Base-by-base conservation (phyloP, 495 filamentous ascomycete species). In the Echria macrotheca region DNA sequence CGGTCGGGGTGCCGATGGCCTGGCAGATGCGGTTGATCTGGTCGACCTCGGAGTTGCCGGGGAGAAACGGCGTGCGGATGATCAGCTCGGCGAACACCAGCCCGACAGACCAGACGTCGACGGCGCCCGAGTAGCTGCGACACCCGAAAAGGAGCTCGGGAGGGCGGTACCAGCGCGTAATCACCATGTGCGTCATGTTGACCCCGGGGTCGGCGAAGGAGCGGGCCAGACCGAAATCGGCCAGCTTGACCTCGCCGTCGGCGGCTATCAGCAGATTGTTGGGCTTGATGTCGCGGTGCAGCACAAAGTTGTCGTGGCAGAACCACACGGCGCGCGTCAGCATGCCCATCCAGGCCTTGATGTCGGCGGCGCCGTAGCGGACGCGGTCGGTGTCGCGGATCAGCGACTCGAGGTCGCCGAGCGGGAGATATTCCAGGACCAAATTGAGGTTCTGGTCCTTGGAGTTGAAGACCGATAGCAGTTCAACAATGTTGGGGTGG, bases 311-410 rank as follows among this genome's bases (percentile, higher is more conserved):
- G 64, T 87, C 87, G 67, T 99, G 94, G 69, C 94, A 97, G 72
- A 91, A 97, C 85, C 87, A 95, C 15, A 96, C 83, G 9, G 88
- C 94, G 42, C 91, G 79, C n/a, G 76, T 74, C 10, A 96, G 80
- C 94, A 96, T 96, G 26, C 85, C 88, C 84, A 96, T 94, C 94
- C 94, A 99, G 19, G 91, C 86, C 61, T 99, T 99, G 59, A 99
- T 85, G 64, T 99, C 91, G 9, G 87, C 87, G 18, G 79, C 65
- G 55, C 73, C 71, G 57, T 76, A 76, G 29, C 80, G 75, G 33
- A 96, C 83, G 21, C 68, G 65, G 37, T 87, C 78, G 15, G 72
- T 78, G 63, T 96, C 88, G 57, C 84, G 85, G 61, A 96, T 96
- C 32, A 99, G 79, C 79, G 86, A 84, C 64, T 97, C 91, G 14